Evolutionary conservation across 1,139 yeast genomes (phyloP).

Genomic region (Saccharomycopsis phalli): DNA sequence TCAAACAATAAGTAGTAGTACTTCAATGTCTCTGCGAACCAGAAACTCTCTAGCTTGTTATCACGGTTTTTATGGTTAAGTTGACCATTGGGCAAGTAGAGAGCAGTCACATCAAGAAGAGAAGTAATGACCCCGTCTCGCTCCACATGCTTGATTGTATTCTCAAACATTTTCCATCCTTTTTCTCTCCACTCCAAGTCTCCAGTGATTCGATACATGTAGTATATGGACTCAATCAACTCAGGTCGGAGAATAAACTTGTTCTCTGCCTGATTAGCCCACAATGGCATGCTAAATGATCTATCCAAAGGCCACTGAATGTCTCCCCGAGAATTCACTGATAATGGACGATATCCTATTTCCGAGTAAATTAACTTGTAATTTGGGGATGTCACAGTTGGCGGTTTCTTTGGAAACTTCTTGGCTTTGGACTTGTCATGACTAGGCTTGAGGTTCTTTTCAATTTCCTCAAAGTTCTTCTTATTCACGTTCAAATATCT

Average conservation of each 20-base stretch:
- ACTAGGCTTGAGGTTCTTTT: background rate
- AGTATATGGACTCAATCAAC: conserved; percentile 66
- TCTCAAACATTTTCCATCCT: conserved; percentile 60
- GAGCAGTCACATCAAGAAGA: conserved; percentile 42
- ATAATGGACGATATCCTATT: conserved; percentile 2
- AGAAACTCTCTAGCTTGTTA: conserved; percentile 56
- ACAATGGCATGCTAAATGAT: conserved; percentile 29
- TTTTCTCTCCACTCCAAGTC: conserved; percentile 59
- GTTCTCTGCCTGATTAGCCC: conserved; percentile 35
- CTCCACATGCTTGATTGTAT: conserved; percentile 38
- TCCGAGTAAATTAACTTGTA: conserved; percentile 5
- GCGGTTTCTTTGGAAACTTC: conserved; percentile 13
- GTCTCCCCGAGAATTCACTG: conserved; percentile 6
- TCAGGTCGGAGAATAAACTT: conserved; percentile 63
- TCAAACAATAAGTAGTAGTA: conserved; percentile 64
- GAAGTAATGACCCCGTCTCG: conserved; percentile 32
- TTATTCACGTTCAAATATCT: conserved; percentile 10
- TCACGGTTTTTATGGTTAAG: conserved; percentile 23
- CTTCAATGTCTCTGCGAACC: conserved; percentile 76
- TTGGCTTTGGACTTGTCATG: conserved; percentile 2
- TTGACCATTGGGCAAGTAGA: conserved; percentile 26
- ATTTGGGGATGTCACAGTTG: background rate
- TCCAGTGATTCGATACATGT: conserved; percentile 67
- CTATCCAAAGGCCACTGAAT: conserved; percentile 12
- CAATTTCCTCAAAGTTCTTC: conserved; percentile 11